phyloP scores from a whole-genome alignment of 306 rosid species.

The Alnus glutinosa region DNA sequence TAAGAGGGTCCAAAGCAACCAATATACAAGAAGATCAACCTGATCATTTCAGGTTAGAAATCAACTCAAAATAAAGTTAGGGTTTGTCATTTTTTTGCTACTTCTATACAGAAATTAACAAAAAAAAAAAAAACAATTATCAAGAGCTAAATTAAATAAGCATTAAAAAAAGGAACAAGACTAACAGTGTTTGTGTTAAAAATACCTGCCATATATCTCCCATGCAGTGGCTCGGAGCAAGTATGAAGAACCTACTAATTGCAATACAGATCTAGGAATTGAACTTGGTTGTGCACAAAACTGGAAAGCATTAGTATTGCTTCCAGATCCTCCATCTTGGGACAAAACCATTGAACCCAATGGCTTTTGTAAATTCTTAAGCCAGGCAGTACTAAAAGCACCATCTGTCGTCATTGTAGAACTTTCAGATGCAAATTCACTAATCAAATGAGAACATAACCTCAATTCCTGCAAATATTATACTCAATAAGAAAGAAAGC shows the following conservation, averaged over 20 bases:
- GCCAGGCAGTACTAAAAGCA: conserved; percentile 81
- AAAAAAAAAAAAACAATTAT: conserved; percentile 3
- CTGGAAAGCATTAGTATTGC: conserved; percentile 53
- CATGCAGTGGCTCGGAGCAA: conserved; percentile 84
- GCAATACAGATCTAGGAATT: conserved; percentile 91
- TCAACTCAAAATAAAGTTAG: not conserved
- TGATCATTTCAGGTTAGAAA: not conserved
- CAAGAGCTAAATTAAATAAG: conserved; percentile 2
- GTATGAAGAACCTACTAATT: conserved; percentile 83
- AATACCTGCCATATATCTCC: conserved; percentile 93
- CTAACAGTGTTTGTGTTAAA: not conserved
- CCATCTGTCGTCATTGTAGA: conserved; percentile 80
- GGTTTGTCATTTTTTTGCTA: not conserved
- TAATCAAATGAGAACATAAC: conserved; percentile 77
- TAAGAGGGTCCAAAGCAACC: not conserved
- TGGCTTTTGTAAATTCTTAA: conserved; percentile 79
- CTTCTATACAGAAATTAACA: not conserved
- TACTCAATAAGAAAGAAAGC: conserved; percentile 17
- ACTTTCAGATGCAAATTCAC: conserved; percentile 75
- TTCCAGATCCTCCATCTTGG: conserved; percentile 61
- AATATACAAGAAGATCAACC: not conserved
- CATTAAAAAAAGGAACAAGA: not conserved
- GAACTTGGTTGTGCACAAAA: conserved; percentile 82
- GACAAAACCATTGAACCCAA: conserved; percentile 66
- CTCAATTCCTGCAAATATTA: conserved; percentile 70